Conservation (phyloP, 2,329 filamentous ascomycete genomes). For the Phaeosphaeria sp. region DNA sequence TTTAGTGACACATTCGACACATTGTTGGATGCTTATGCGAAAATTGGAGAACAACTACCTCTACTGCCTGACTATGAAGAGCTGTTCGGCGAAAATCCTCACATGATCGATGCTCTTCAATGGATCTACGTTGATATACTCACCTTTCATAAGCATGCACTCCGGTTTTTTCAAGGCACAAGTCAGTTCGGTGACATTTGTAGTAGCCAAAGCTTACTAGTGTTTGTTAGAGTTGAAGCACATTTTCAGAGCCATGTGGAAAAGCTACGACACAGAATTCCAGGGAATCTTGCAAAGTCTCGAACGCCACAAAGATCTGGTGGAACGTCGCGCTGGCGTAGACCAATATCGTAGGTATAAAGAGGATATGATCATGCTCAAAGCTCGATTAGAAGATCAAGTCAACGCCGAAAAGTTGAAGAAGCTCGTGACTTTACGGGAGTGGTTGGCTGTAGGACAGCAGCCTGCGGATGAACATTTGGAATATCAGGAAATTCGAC, state of each 20-base stretch:
- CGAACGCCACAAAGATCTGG: slow-evolving; percentile 29
- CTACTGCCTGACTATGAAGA: slow-evolving; percentile 41
- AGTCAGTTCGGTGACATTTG: slow-evolving; percentile 18
- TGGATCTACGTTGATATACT: slow-evolving; percentile 50
- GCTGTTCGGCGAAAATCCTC: slow-evolving; percentile 33
- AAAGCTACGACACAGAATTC: slow-evolving; percentile 37
- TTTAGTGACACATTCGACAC: slow-evolving; percentile 45
- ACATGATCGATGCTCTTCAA: slow-evolving; percentile 42
- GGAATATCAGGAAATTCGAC: slow-evolving; percentile 6
- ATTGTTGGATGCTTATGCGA: slow-evolving; percentile 48
- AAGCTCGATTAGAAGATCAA: slow-evolving; percentile 13
- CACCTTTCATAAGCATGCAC: slow-evolving; percentile 46
- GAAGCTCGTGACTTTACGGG: slow-evolving; percentile 18
- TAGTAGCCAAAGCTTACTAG: neutral
- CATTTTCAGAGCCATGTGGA: slow-evolving; percentile 35
- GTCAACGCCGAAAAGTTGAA: slow-evolving; percentile 18
- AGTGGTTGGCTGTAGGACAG: slow-evolving; percentile 26
- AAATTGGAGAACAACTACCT: slow-evolving; percentile 50
- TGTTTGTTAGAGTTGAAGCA: slow-evolving; percentile 21
- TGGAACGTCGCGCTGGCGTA: slow-evolving; percentile 30
- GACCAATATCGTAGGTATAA: slow-evolving; percentile 25
- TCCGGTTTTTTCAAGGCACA: slow-evolving; percentile 34
- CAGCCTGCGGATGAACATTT: slow-evolving; percentile 21
- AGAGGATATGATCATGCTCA: slow-evolving; percentile 19
- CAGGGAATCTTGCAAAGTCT: slow-evolving; percentile 34